Percentiles rank a stretch among this genome's conserved stretches.
phyloP scores from a whole-genome alignment of 257 asterid species.

The Salvia rosmarinus region DNA sequence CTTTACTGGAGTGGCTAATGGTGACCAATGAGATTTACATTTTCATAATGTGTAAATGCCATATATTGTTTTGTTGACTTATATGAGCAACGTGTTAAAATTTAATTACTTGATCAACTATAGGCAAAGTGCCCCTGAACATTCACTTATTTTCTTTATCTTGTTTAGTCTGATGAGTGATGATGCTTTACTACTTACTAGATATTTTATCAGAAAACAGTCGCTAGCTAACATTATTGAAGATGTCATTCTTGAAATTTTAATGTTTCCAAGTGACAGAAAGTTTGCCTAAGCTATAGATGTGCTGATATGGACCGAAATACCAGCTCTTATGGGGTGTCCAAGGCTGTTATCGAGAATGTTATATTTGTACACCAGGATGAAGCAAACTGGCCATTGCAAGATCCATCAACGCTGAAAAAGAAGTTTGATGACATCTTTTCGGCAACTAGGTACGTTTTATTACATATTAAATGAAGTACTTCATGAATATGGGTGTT shows the following conservation, averaged over 20 bases:
- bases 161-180: slow-evolving; percentile 11
- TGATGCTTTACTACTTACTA: slow-evolving; percentile 7
- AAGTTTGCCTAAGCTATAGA: slow-evolving; percentile 95
- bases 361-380: slow-evolving; percentile 99
- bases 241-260: slow-evolving; percentile 31
- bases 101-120: not conserved
- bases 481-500: slow-evolving; percentile 9
- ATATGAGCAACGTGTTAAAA: not conserved
- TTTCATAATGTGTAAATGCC: not conserved
- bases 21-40: not conserved
- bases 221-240: slow-evolving; percentile 19
- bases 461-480: slow-evolving; percentile 23
- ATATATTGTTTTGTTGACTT: not conserved
- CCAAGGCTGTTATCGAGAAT: slow-evolving; percentile 95
- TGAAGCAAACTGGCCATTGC: slow-evolving; percentile 99
- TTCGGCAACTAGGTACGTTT: slow-evolving; percentile 87
- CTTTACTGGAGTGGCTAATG: not conserved
- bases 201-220: slow-evolving; percentile 5
- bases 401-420: slow-evolving; percentile 87
- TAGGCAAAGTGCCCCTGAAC: not conserved
- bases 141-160: not conserved
- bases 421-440: slow-evolving; percentile 97
- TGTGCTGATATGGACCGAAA: slow-evolving; percentile 99
- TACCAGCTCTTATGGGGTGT: slow-evolving; percentile 98
- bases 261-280: slow-evolving; percentile 61